Base-by-base conservation (phyloP, 2,329 filamentous ascomycete genomes). In the Fusarium musae region DNA sequence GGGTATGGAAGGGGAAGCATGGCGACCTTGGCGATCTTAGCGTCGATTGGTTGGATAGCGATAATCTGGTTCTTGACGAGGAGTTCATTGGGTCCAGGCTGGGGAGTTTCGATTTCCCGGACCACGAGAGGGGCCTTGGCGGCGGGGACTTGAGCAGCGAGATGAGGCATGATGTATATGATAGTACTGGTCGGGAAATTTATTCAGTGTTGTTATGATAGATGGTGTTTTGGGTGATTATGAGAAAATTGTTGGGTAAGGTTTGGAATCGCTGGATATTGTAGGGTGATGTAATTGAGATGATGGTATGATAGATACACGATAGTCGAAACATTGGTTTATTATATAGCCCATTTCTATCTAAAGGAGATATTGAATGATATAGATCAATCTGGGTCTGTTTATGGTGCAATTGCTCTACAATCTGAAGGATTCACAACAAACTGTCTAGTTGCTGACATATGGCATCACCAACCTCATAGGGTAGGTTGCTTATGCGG, bases 41-140 rank as follows among this genome's bases (percentile, higher is more conserved):
- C 69, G 23, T 75, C 72, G 21, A 75, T 34, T 9, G 72, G 72
- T 26, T 75, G 72, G 21, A 75, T 52, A 4, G 72, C 72, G 19
- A 75, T 73, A 37, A 67, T 59, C 9, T 73, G 56, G 56, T 73
- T 75, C 28, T 75, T 75, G 34, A 75, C 60, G 15, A 75, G 72
- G 9, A 75, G 40, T 28, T 75, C 72, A 23, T 68, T 44, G 8
- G 65, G 69, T n/a, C 72, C 72, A 17, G 69, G 72, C 17, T 73
- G 36, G 8, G 72, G 69, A 9, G 69, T 75, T 12, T 75, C 65
- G 17, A 75, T 60, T 19, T 75, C 69, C 15, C 44, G 46, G 8
- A 75, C 40, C 30, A 49, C 59, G 1, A 75, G 57, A 17, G 59
- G 58, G 6, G 69, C 72, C 66, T 73, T 75, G 10, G 72, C 65